Evolutionary conservation across 176 grass and related monocot species (phyloP), one percentile per base, ranked within the genome.

Genomic region (Zoysia japonica): DNA sequence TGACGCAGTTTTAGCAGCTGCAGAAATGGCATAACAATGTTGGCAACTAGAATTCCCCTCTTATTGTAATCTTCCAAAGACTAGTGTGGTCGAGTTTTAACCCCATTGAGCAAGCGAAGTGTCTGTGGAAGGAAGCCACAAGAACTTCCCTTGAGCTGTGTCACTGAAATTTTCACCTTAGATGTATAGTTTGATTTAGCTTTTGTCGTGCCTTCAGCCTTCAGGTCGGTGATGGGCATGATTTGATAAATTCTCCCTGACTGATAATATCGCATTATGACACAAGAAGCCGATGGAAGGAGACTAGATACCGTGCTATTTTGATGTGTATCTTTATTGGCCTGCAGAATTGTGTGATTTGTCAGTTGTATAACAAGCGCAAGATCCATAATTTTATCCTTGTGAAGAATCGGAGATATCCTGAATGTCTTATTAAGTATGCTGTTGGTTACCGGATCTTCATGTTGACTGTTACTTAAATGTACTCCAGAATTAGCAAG

Each of bases 181-280:
- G 87, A 52, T 89, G 87, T 89, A 89, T 89, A 89, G 87, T 89
- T 89, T 89, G 83, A 82, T 86, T 86, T 85, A 86, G 83, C 72
- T 68, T 68, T 77, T 85, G 73, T 35, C 68, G 16, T 48, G 74
- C 61, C 78, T 67, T 68, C 12, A 14, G 49, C 77, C 78, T 77
- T 84, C 47, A 42, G 80, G 68, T 61, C 16, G 78, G 78, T 10
- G 39, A 82, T 85, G 74, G 16, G 67, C 87, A 82, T 86, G 69
- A 86, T 89, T 61, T 75, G 83, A 85, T 74, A 86, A 86, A 68
- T 85, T 47, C 68, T 69, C 67, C 78, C 83, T 68, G 45, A 72
- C 72, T 89, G 78, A 82, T 68, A 89, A 61, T 75, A 80, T 81
- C 19, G 67, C 66, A 47, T 82, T 85, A 72, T 67, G 67, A 89